Conservation (phyloP, 2,329 filamentous ascomycete genomes). For the Escovopsis sp. region DNA sequence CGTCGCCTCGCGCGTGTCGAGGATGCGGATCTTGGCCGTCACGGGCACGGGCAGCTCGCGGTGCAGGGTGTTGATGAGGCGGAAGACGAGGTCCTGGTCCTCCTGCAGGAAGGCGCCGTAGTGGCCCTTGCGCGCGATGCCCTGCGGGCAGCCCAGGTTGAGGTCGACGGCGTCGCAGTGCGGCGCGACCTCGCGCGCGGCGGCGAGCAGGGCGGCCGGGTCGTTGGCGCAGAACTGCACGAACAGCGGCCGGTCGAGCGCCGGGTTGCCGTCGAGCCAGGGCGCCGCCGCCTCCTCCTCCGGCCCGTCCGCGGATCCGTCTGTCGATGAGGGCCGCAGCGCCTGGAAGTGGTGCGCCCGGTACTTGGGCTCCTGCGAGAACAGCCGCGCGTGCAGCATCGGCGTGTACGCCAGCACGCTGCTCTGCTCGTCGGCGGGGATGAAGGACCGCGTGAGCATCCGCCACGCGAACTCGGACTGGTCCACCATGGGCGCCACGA, state of each 20-base stretch:
- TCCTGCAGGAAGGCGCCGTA: constrained; percentile 95
- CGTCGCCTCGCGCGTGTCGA: constrained; percentile 76
- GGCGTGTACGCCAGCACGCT: constrained; percentile 78
- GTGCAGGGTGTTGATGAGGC: constrained; percentile 74
- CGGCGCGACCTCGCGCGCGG: constrained; percentile 64
- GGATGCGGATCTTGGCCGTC: constrained; percentile 85
- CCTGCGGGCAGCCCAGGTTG: constrained; percentile 91
- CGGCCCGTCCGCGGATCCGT: no score
- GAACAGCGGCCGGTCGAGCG: constrained; percentile 74
- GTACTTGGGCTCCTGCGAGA: constrained; percentile 61
- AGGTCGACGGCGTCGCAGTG: constrained; percentile 93
- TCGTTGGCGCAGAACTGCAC: constrained; percentile 96
- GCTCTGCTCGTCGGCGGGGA: constrained; percentile 48
- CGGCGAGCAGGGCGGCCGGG: constrained; percentile 61
- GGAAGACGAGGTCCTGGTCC: constrained; percentile 68
- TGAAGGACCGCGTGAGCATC: constrained; percentile 86
- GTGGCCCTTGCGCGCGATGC: constrained; percentile 78
- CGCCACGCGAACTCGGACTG: constrained; percentile 98
- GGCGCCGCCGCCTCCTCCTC: constrained; percentile 7
- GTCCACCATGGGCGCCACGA: constrained; percentile 96
- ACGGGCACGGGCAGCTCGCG: constrained; percentile 66
- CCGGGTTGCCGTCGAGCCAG: constrained; percentile 77
- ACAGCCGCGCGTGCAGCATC: constrained; percentile 91
- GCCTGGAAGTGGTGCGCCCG: constrained; percentile 72
- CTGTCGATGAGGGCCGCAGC: constrained; percentile 19